Conservation (phyloP, 176 grass and related monocot genomes). For the Eragrostis curvula region DNA sequence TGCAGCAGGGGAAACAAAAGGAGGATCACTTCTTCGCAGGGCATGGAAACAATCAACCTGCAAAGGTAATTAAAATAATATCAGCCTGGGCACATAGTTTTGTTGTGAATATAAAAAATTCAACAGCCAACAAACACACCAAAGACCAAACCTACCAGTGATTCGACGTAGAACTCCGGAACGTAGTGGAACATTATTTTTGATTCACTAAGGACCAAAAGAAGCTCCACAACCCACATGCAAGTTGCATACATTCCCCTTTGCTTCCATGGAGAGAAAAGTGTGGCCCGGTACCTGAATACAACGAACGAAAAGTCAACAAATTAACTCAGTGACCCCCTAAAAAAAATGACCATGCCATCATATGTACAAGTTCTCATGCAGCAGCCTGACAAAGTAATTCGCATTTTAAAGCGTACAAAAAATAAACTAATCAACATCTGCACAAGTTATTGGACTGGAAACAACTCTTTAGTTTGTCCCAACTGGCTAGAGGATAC, state of each 20-base stretch:
- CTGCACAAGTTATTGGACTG: background rate
- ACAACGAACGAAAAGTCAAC: background rate
- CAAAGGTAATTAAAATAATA: conserved; percentile 26
- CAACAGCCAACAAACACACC: conserved; percentile 13
- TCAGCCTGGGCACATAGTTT: conserved; percentile 9
- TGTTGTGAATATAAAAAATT: conserved; percentile 14
- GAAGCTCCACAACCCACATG: conserved; percentile 89
- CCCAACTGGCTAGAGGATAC: background rate
- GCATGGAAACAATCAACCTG: conserved; percentile 93
- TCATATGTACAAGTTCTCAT: background rate
- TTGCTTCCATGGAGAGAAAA: conserved; percentile 90
- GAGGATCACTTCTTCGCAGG: conserved; percentile 83
- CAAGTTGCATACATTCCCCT: conserved; percentile 96
- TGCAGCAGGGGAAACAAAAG: conserved; percentile 76
- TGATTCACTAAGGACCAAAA: conserved; percentile 72
- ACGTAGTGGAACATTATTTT: conserved; percentile 63
- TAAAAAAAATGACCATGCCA: background rate
- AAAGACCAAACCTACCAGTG: conserved; percentile 64
- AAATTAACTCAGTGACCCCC: background rate
- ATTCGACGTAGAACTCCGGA: conserved; percentile 91
- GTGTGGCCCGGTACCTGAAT: conserved; percentile 78
- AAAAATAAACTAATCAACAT: conserved; percentile 18
- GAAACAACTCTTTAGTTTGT: background rate
- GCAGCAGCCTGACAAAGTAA: background rate
- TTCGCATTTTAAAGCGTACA: background rate